Evolutionary conservation across 768 basidiomycete species (phyloP).

Genomic region (Amylocystis lapponica): DNA sequence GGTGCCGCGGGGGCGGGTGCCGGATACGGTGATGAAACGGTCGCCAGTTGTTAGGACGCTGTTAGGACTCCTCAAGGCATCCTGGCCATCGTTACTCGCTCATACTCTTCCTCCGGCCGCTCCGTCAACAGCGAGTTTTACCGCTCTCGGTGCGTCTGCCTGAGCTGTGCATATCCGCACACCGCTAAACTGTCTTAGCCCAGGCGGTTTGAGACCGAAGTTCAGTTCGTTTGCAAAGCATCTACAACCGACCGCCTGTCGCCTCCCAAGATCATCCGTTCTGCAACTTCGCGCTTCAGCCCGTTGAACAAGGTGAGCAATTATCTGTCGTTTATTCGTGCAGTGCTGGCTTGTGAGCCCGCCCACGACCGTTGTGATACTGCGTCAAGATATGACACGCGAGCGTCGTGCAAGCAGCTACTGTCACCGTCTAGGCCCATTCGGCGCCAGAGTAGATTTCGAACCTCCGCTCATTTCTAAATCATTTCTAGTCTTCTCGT

Average conservation of each 20-base stretch:
- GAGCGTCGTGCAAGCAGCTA: not conserved
- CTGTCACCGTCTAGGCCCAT: not conserved
- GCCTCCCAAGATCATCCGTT: slow-evolving; percentile 2
- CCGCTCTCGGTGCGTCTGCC: not conserved
- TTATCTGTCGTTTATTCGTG: not conserved
- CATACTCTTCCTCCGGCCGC: slow-evolving; percentile 15
- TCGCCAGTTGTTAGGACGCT: slow-evolving; percentile 11
- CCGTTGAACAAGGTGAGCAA: too few relatives aligned
- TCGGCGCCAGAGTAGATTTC: too few relatives aligned
- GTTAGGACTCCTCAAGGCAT: slow-evolving; percentile 22
- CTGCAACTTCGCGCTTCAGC: too few relatives aligned
- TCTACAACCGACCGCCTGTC: slow-evolving; percentile 1
- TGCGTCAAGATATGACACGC: not conserved
- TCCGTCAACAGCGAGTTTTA: slow-evolving; percentile 11
- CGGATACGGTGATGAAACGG: slow-evolving; percentile 20
- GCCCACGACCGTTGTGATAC: slow-evolving; percentile 1
- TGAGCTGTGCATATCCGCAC: slow-evolving; percentile 10
- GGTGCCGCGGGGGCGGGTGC: too few relatives aligned
- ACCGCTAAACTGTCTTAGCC: not conserved
- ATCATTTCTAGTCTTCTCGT: slow-evolving; percentile 2
- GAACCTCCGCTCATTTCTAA: too few relatives aligned
- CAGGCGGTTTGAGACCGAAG: slow-evolving; percentile 1
- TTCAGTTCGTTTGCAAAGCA: slow-evolving; percentile 10
- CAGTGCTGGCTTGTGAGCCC: not conserved
- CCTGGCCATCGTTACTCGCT: slow-evolving; percentile 14